These are phyloP conservation scores for Labyrinthula sp. DNA, from an alignment of 352 stramenopile genomes.

Conservation along the genomic window DNA sequence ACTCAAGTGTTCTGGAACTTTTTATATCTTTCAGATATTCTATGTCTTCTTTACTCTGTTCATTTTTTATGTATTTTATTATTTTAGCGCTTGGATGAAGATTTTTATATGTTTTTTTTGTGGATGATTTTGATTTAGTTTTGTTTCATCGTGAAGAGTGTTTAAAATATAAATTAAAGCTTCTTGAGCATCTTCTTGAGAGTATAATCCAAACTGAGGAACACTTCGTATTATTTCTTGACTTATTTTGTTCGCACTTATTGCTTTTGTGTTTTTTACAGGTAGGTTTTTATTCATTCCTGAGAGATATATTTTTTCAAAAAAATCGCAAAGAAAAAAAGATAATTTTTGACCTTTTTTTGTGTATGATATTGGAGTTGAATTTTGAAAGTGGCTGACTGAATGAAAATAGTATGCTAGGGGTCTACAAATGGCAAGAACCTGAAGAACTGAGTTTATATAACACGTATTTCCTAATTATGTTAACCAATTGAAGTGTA, in stretches of 20 bases:
- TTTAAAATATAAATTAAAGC: slow-evolving; percentile 24
- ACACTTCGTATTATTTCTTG: slow-evolving; percentile 12
- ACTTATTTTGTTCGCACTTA: slow-evolving; percentile 11
- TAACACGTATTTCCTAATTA: slow-evolving; percentile 29
- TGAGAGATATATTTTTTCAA: slow-evolving; percentile 1
- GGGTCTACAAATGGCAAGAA: slow-evolving; percentile 9
- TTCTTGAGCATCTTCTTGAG: slow-evolving; percentile 24
- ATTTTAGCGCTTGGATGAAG: too few species aligned
- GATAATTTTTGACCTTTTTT: slow-evolving; percentile 8
- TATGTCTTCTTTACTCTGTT: too few species aligned
- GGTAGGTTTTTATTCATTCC: slow-evolving; percentile 4
- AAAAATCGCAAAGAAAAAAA: slow-evolving; percentile 15
- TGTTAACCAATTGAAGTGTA: too few species aligned
- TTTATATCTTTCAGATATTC: too few species aligned
- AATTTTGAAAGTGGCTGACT: neutral
- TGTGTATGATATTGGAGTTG: neutral
- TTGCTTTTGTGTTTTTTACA: neutral
- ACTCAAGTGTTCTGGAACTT: too few species aligned
- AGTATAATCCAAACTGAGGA: slow-evolving; percentile 20
- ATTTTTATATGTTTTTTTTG: too few species aligned
- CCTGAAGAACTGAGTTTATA: slow-evolving; percentile 21
- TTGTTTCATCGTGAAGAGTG: slow-evolving; percentile 20
- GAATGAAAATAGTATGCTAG: slow-evolving; percentile 17
- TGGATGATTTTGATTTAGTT: too few species aligned
- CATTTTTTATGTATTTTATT: too few species aligned